These are phyloP conservation scores for Neurospora tetraspora DNA, from an alignment of 495 filamentous ascomycete species.

Conservation along the genomic window DNA sequence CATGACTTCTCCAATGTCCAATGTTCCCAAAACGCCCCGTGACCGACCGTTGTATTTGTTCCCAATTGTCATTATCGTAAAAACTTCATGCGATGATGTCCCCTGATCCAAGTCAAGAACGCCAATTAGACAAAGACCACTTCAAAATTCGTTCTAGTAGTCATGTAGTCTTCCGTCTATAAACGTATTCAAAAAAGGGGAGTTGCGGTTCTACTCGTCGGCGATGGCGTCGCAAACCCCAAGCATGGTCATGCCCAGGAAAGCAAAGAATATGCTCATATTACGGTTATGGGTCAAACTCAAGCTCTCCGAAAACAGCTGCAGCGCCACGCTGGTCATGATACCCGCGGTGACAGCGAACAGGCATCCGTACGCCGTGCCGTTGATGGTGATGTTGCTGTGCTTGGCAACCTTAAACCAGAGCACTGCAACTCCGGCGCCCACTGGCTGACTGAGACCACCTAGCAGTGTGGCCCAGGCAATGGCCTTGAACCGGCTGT, in stretches of 20 bases:
- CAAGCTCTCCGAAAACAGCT: constrained; percentile 80
- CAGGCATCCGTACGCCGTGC: constrained; percentile 74
- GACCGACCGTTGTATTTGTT: neutral
- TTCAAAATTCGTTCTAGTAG: neutral
- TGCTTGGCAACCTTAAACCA: constrained; percentile 61
- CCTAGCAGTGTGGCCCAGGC: constrained; percentile 75
- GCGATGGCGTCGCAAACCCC: constrained; percentile 74
- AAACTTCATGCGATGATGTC: neutral
- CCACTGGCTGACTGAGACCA: constrained; percentile 76
- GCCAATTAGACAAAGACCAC: neutral
- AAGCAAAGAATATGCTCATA: constrained; percentile 75
- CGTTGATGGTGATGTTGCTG: constrained; percentile 44
- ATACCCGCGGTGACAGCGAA: constrained; percentile 88
- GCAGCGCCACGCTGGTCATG: constrained; percentile 85
- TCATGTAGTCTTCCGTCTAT: neutral
- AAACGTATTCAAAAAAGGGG: neutral
- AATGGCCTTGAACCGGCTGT: constrained; percentile 67
- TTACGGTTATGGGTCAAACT: constrained; percentile 68
- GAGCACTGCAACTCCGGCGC: constrained; percentile 71
- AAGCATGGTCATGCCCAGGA: constrained; percentile 82
- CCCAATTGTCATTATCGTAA: neutral
- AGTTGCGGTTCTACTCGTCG: neutral
- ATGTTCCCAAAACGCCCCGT: neutral
- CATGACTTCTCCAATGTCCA: neutral
- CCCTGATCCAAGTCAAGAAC: neutral